Evolutionary conservation across 345 rosid genomes (phyloP).

Genomic region (Gossypium thurberi): DNA sequence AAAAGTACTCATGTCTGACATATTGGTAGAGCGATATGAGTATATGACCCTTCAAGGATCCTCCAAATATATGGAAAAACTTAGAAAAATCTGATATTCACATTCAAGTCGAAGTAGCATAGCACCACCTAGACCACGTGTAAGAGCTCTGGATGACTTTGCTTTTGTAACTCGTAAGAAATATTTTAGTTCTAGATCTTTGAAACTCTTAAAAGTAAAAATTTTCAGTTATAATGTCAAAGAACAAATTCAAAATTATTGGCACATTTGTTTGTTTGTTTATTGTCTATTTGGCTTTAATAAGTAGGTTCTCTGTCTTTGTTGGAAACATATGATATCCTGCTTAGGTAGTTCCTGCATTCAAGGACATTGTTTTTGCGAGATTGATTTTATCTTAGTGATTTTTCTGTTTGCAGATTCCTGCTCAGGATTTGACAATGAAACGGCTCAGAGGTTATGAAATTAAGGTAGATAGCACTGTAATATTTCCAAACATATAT

Average conservation of each 20-base stretch:
- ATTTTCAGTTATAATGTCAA: background rate
- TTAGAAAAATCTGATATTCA: too few species aligned
- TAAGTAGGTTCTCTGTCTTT: background rate
- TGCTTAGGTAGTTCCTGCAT: background rate
- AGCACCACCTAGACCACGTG: background rate
- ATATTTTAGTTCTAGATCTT: background rate
- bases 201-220: background rate
- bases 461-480: conserved; percentile 54
- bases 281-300: background rate
- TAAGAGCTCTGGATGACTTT: background rate
- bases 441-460: conserved; percentile 81
- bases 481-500: background rate
- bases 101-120: too few species aligned
- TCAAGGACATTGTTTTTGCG: background rate
- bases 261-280: background rate
- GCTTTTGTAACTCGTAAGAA: background rate
- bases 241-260: background rate
- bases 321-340: background rate
- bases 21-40: too few species aligned
- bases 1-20: too few species aligned
- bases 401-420: conserved; percentile 49
- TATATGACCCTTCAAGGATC: too few species aligned
- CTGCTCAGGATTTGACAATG: conserved; percentile 74
- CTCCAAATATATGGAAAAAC: too few species aligned
- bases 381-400: conserved; percentile 18